These are phyloP conservation scores for Tripterygium wilfordii DNA, from an alignment of 177 flowering plant genomes.

Conservation along the genomic window DNA sequence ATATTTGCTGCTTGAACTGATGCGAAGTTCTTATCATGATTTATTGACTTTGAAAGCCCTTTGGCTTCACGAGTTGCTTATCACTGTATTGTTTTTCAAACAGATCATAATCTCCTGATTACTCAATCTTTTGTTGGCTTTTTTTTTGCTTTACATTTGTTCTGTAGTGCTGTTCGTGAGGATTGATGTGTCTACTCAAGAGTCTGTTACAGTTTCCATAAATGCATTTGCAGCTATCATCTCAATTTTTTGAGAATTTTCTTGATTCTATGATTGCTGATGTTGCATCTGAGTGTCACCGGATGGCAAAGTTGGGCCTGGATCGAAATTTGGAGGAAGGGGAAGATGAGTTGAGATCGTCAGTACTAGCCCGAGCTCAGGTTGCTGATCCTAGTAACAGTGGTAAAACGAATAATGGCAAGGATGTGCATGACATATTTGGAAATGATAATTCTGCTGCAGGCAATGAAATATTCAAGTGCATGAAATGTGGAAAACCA, in stretches of 20 bases:
- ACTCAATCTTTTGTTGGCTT: background rate
- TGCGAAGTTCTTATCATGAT: too few species aligned
- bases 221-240: conserved; percentile 57
- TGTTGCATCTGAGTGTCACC: conserved; percentile 89
- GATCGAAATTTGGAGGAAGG: conserved; percentile 78
- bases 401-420: conserved; percentile 67
- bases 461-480: conserved; percentile 78
- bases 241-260: conserved; percentile 56
- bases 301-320: conserved; percentile 86
- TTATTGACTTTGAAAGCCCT: too few species aligned
- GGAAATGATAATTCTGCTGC: conserved; percentile 93
- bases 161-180: too few species aligned
- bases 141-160: background rate
- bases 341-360: conserved; percentile 76
- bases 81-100: too few species aligned
- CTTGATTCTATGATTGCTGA: conserved; percentile 77
- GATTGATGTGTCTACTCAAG: too few species aligned
- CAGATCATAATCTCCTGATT: background rate
- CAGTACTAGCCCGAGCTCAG: conserved; percentile 74
- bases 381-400: conserved; percentile 75
- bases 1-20: too few species aligned
- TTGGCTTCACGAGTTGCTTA: too few species aligned
- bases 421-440: conserved; percentile 86
- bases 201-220: too few species aligned
- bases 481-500: conserved; percentile 96